Base-by-base conservation (phyloP, 1,284 basidiomycete genomes). In the Pyrrhoderma noxium region DNA sequence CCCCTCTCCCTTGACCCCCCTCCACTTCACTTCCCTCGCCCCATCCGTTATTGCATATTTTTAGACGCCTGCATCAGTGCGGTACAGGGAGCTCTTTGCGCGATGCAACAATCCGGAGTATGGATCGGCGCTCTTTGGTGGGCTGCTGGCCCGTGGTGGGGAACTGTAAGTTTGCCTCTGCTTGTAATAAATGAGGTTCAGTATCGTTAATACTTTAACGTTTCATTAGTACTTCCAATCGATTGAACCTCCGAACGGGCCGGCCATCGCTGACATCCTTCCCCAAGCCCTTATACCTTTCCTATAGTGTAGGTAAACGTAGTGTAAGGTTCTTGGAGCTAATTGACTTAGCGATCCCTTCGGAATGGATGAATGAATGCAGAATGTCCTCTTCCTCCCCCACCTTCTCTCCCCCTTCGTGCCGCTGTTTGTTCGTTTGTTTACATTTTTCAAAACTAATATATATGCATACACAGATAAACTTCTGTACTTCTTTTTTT, bases 131-230 rank as follows among this genome's bases (percentile, higher is more conserved):
- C 67, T 47, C 56, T 68, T n/a, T 79, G 73, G 73, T 80, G 77
- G 77, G 76, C 77, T 53, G 78, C 77, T 54, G 78, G 77, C 11
- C 77, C 76, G 34, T 81, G 78, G 78, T 81, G 79, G 79, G 75
- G 69, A 36, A 64, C 60, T 60, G 77, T 79, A 61, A 67, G 76
- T 74, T 13, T n/a, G n/a, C n/a, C n/a, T n/a, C n/a, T n/a, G n/a
- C 38, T 46, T 51, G 39, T 51, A 38, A 8, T 13, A 18, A n/a
- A 36, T 50, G 9, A 22, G 16, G 3, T 16, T 22, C 41, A 25
- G 47, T 23, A 53, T 57, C 39, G 39, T 58, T 49, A 11, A 31
- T 31, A 31, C 54, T 19, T 40, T 34, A 52, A 56, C 3, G 16
- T 19, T 45, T 35, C 25, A 11, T 23, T 39, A 78, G 74, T 81